Base-by-base conservation (phyloP, 768 basidiomycete genomes). In the Termitomyces titanicus region DNA sequence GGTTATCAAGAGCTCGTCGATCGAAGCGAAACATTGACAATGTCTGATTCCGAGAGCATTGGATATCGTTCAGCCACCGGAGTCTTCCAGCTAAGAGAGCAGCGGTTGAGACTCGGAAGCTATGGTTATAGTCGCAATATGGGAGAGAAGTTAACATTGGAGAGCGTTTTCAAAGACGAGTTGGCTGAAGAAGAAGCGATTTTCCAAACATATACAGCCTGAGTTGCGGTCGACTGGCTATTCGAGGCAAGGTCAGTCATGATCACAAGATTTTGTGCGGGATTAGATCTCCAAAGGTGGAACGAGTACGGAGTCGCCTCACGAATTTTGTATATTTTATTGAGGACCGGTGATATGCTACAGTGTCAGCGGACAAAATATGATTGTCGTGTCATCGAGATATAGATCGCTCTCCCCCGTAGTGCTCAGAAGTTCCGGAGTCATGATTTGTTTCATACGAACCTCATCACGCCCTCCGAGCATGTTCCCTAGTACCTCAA, bases 401-500 rank as follows among this genome's bases (percentile, higher is more conserved):
- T 60, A 59, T n/a, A 56, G 17, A 42, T 56, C 57, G 9, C 55
- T 61, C 27, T 61, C 55, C 31, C 54, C 53, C 22, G 38, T 52
- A 5, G 42, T 43, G 27, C 49, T 57, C 37, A 59, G 42, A 17
- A 56, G 47, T 17, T 46, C 52, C 3, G 61, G 55, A 35, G 43
- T 53, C 46, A 57, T 47, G 6, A 57, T 56, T 45, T 62, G 49
- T 24, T 17, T 44, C 46, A 62, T 47, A 9, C 58, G 54, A 52
- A 39, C 34, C 2, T 37, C 48, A 38, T 62, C 61, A 20, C 47
- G 29, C 17, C 61, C 61, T 39, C 52, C 60, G 33, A 62, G 61
- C 27, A 62, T 54, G 33, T 62, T 59, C 12, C 57, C 61, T 13
- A 62, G 53, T 13, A 62, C 15, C 20, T 62, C 58, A n/a, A 62